These are phyloP conservation scores for Actinomortierella wolfii DNA, from an alignment of 371 early-diverging fungal species.

Conservation along the genomic window DNA sequence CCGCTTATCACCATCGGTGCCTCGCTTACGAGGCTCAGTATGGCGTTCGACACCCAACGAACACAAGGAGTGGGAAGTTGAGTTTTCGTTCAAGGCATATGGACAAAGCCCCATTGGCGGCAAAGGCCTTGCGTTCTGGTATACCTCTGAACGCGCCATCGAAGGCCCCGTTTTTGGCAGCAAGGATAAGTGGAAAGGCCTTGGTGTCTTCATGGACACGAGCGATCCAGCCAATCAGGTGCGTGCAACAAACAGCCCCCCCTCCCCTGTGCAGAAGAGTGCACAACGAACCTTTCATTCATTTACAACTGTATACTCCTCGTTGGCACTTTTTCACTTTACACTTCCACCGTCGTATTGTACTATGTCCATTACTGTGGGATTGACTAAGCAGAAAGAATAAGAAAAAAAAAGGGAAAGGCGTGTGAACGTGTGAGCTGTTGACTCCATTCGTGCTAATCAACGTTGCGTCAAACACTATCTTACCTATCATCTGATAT, in stretches of 20 bases:
- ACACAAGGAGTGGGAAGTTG: slow-evolving; percentile 78
- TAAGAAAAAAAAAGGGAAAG: too few relatives aligned
- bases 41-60: slow-evolving; percentile 72
- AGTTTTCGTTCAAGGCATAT: slow-evolving; percentile 64
- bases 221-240: slow-evolving; percentile 58
- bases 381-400: too few relatives aligned
- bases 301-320: too few relatives aligned
- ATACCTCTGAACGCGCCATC: slow-evolving; percentile 63
- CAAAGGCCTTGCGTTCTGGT: slow-evolving; percentile 89
- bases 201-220: slow-evolving; percentile 74
- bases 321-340: too few relatives aligned
- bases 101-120: slow-evolving; percentile 76
- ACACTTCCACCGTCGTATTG: too few relatives aligned
- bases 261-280: too few relatives aligned
- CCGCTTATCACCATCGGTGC: slow-evolving; percentile 72
- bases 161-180: slow-evolving; percentile 76
- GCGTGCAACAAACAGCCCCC: slow-evolving; percentile 8
- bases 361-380: too few relatives aligned
- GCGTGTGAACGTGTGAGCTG: not conserved
- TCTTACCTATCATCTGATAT: too few relatives aligned
- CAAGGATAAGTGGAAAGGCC: slow-evolving; percentile 73
- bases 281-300: too few relatives aligned
- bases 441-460: too few relatives aligned
- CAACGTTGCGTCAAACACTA: too few relatives aligned
- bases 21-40: slow-evolving; percentile 66